These are phyloP conservation scores for Castanea crenata DNA, from an alignment of 306 rosid species.

Conservation along the genomic window DNA sequence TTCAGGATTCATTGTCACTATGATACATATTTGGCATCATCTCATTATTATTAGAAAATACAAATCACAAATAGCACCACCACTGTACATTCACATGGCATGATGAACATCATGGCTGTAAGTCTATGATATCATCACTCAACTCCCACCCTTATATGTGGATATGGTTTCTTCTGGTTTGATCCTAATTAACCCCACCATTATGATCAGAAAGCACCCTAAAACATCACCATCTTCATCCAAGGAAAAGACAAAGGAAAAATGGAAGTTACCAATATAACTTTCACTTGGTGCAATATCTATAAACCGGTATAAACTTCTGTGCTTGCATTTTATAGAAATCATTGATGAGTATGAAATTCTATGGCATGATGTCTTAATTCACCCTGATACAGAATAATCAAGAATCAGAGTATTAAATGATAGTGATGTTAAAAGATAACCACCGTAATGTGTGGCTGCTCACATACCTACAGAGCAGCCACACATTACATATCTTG, in stretches of 20 bases:
- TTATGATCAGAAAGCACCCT: no score
- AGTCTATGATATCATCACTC: conserved; percentile 16
- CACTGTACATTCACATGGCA: conserved; percentile 39
- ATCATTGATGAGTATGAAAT: conserved; percentile 1
- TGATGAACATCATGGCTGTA: conserved; percentile 21
- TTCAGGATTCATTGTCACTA: conserved; percentile 20
- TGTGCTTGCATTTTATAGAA: background rate
- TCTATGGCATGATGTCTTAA: background rate
- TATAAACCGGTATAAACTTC: background rate
- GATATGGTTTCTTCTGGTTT: background rate
- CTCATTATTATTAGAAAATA: conserved; percentile 17
- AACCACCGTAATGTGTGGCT: background rate
- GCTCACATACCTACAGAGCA: background rate
- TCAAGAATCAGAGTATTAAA: conserved; percentile 1
- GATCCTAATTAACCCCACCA: no score
- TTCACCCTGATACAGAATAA: background rate
- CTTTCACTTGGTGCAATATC: background rate
- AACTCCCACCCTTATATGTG: conserved; percentile 5
- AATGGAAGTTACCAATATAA: background rate
- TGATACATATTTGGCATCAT: conserved; percentile 3
- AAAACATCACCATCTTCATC: conserved; percentile 1
- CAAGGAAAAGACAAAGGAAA: conserved; percentile 4
- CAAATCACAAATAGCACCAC: conserved; percentile 20
- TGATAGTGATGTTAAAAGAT: background rate
- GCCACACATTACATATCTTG: conserved; percentile 7